Conservation (phyloP, 2,329 filamentous ascomycete species). For the Karstenula rhodostoma region DNA sequence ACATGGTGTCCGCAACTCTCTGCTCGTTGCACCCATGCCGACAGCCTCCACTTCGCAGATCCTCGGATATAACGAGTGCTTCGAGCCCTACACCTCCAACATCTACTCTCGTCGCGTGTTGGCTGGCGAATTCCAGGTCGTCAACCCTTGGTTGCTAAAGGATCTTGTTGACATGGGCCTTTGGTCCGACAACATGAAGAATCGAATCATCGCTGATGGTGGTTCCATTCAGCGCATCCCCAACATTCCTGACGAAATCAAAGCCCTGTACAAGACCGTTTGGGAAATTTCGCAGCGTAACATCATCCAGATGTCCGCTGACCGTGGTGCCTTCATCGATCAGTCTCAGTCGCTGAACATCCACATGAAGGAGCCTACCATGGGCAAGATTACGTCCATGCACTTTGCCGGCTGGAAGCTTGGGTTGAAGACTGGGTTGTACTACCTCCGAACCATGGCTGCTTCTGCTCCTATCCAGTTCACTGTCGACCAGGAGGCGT, state of each 20-base stretch:
- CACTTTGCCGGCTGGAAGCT: slow-evolving; percentile 99
- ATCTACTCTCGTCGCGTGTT: slow-evolving; percentile 99
- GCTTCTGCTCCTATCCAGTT: slow-evolving; percentile 98
- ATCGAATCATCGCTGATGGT: slow-evolving; percentile 97
- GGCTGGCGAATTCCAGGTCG: slow-evolving; percentile 98
- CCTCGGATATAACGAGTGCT: slow-evolving; percentile 98
- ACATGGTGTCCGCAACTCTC: slow-evolving; percentile 92
- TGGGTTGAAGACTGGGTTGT: slow-evolving; percentile 99
- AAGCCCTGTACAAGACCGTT: slow-evolving; percentile 98
- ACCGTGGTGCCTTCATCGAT: slow-evolving; percentile 98
- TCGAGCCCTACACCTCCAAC: slow-evolving; percentile 99
- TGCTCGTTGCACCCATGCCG: slow-evolving; percentile 96
- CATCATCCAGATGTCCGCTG: slow-evolving; percentile 96
- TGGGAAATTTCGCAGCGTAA: slow-evolving; percentile 98
- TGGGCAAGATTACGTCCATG: slow-evolving; percentile 99
- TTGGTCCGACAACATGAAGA: slow-evolving; percentile 99
- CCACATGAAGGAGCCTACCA: slow-evolving; percentile 98
- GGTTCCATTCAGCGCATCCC: slow-evolving; percentile 97
- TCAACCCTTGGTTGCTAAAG: slow-evolving; percentile 98
- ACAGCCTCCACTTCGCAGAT: slow-evolving; percentile 98
- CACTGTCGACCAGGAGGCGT: slow-evolving; percentile 95
- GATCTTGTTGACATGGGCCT: slow-evolving; percentile 97
- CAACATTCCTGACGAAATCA: slow-evolving; percentile 95
- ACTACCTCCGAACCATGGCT: slow-evolving; percentile 98
- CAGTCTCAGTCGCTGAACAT: slow-evolving; percentile 99